Base-by-base conservation (phyloP, 495 filamentous ascomycete genomes). In the Tirmania nivea region DNA sequence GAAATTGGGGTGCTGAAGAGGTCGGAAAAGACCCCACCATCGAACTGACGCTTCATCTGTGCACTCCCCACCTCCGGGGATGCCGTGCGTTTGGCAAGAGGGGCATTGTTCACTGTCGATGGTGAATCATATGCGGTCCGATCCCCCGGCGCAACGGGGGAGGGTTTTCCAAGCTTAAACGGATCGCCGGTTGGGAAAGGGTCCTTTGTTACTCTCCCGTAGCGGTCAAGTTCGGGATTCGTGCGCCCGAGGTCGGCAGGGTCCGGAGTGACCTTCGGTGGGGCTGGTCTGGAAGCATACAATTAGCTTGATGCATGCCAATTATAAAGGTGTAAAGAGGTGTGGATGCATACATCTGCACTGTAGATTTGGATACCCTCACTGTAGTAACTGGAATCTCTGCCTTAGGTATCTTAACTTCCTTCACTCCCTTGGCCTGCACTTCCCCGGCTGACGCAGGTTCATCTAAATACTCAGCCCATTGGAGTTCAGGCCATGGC, bases 81-180 rank as follows among this genome's bases (percentile, higher is more conserved):
- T 4, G 70, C 68, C 39, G 71, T 70, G 65, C 68, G 68, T 1
- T 63, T 75, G 1, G 70, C 65, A 53, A 65, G 66, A 48, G 64
- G 60, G 12, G 62, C 59, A 7, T 31, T 31, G 14, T 60, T 60
- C 6, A 53, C 67, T 36, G 66, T 57, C 0, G 56, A 52, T 62
- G 19, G 50, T 61, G 12, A 59, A 14, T 25, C 35, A 50, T 19
- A 20, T 12, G 12, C 48, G 48, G 20, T 21, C 48, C 11, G 14
- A 14, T 31, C 48, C 7, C 3, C 20, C 25, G 48, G 11, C 3
- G 48, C 48, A 21, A 11, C 12, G n/a, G 21, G 5, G 48, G n/a
- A 12, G 6, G n/a, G n/a, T 19, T n/a, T 2, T 12, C n/a, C 21
- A 19, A 12, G 5, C 11, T n/a, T 21, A 12, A 3, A 19, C 16